phyloP scores from a whole-genome alignment of 2,329 filamentous ascomycete genomes.

The Scedosporium aurantiacum region DNA sequence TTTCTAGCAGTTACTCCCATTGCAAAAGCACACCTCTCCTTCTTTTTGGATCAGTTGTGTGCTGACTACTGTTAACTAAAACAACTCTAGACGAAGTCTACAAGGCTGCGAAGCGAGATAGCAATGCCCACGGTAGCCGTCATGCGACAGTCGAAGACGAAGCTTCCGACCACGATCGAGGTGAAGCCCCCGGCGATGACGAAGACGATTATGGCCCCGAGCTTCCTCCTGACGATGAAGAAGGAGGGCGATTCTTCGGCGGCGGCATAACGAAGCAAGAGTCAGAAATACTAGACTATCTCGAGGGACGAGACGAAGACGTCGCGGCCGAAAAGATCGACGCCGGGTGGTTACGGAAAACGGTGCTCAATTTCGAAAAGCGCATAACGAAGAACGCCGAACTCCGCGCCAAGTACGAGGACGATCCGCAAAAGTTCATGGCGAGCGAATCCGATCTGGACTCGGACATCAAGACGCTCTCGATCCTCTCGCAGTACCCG shows the following conservation, averaged over 20 bases:
- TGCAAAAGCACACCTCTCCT: not conserved
- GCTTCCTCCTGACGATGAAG: constrained; percentile 45
- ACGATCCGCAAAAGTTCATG: constrained; percentile 74
- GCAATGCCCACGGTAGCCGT: constrained; percentile 30
- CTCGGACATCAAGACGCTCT: constrained; percentile 73
- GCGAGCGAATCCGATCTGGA: constrained; percentile 81
- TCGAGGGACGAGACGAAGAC: constrained; percentile 44
- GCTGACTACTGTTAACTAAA: not conserved
- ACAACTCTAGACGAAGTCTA: constrained; percentile 43
- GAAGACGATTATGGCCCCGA: constrained; percentile 38
- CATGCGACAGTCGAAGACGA: constrained; percentile 30
- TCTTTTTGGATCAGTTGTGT: not conserved
- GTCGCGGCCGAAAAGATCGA: constrained; percentile 65
- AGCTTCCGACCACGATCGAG: constrained; percentile 29
- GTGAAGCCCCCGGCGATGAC: constrained; percentile 29
- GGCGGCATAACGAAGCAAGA: constrained; percentile 77
- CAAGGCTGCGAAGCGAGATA: constrained; percentile 46
- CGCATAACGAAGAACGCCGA: constrained; percentile 86
- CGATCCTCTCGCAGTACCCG: constrained; percentile 77
- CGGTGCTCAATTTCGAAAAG: constrained; percentile 76
- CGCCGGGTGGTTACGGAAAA: constrained; percentile 67
- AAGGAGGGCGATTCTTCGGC: constrained; percentile 81
- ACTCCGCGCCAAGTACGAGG: constrained; percentile 73
- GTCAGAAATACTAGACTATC: constrained; percentile 74
- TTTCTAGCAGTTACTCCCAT: constrained; percentile 5